Percentiles rank a stretch among this genome's conserved stretches.
Evolutionary conservation across 371 early-diverging fungal species (phyloP).

Genomic region (Umbelopsis sp.): DNA sequence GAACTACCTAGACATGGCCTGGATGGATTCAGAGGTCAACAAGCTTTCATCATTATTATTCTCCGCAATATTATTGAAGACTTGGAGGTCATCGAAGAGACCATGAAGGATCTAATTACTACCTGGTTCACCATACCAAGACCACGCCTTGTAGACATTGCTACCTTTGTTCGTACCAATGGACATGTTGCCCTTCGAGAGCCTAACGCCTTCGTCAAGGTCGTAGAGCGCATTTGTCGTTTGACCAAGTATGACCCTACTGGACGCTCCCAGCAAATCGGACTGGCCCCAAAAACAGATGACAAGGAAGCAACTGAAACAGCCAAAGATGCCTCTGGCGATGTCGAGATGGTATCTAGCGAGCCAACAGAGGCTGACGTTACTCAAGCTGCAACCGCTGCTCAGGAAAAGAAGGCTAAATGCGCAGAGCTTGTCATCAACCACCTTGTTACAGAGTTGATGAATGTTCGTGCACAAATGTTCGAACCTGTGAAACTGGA

Average conservation of each 20-base stretch:
- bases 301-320: constrained; percentile 19
- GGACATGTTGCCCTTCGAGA: constrained; percentile 77
- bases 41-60: constrained; percentile 77
- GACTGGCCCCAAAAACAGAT: constrained; percentile 11
- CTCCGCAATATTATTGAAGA: constrained; percentile 89
- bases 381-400: background rate
- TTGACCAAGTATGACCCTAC: constrained; percentile 66
- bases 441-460: constrained; percentile 43
- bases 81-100: constrained; percentile 58
- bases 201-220: constrained; percentile 70
- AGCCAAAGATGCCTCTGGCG: constrained; percentile 14
- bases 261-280: background rate
- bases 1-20: constrained; percentile 47
- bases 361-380: background rate
- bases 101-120: constrained; percentile 79
- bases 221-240: constrained; percentile 66
- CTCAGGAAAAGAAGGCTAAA: background rate
- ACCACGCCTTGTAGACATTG: constrained; percentile 73
- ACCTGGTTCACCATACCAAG: constrained; percentile 77
- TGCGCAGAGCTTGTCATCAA: constrained; percentile 37
- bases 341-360: constrained; percentile 5
- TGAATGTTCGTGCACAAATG: constrained; percentile 31
- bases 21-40: constrained; percentile 72
- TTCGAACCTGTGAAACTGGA: constrained; percentile 20
- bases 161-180: constrained; percentile 71